Evolutionary conservation across 2,329 filamentous ascomycete species (phyloP).

Genomic region (Colletotrichum sp.): DNA sequence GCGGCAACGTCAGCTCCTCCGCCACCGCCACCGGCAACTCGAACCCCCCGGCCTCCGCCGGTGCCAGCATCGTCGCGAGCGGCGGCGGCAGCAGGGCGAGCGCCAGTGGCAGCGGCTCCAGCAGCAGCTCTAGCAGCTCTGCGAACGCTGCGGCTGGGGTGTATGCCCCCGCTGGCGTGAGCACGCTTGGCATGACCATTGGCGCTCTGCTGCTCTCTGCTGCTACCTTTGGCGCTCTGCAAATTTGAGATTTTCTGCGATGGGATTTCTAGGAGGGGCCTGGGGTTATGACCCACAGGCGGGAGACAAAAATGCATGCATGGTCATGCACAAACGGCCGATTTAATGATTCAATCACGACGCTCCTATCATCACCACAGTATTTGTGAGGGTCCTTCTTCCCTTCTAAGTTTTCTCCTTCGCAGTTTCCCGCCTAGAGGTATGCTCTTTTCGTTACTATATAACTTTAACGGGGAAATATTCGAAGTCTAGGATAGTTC

Average conservation of each 20-base stretch:
- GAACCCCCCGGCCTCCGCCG: slow-evolving; percentile 33
- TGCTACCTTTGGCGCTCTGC: slow-evolving; percentile 22
- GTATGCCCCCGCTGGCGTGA: slow-evolving; percentile 25
- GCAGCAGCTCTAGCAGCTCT: not conserved
- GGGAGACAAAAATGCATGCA: not conserved
- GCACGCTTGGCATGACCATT: slow-evolving; percentile 36
- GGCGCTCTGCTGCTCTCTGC: slow-evolving; percentile 42
- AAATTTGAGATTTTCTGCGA: not conserved
- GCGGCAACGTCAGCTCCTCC: slow-evolving; percentile 37
- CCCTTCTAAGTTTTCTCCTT: too few relatives aligned
- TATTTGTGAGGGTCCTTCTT: too few relatives aligned
- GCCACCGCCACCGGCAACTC: slow-evolving; percentile 39
- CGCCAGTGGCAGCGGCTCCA: slow-evolving; percentile 11
- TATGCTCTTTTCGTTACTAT: too few relatives aligned
- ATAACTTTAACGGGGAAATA: too few relatives aligned
- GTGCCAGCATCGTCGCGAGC: slow-evolving; percentile 34
- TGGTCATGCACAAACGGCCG: not conserved
- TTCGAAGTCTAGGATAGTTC: too few relatives aligned
- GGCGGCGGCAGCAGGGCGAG: slow-evolving; percentile 11
- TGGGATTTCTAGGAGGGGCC: not conserved
- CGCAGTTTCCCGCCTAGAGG: too few relatives aligned
- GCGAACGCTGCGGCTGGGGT: not conserved
- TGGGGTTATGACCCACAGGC: not conserved
- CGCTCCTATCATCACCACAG: not conserved
- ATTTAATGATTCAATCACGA: not conserved